Base-by-base conservation (phyloP, 495 filamentous ascomycete species). In the Pseudoneurospora amorphoporcata region DNA sequence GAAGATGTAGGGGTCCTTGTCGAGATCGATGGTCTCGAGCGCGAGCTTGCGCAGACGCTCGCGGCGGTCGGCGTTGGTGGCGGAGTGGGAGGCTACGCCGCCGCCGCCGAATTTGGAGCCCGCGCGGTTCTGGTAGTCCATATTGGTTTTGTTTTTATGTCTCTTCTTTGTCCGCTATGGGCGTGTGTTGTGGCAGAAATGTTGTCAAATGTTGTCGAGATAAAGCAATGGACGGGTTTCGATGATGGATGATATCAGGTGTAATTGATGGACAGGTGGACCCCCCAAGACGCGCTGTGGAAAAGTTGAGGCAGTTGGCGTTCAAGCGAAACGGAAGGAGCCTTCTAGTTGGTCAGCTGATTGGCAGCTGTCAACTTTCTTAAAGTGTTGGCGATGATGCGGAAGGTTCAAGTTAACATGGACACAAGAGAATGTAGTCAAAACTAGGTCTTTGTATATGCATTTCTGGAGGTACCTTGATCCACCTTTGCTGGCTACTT, bases 1-100 rank as follows among this genome's bases (percentile, higher is more conserved):
- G 92, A 99, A 98, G 88, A 99, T 97, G 87, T 98, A 99, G 0
- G 95, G 95, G 84, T 99, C 95, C 84, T 98, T 98, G 80, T 98
- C 96, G 65, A 99, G 90, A 83, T 99, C 96, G 86, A 99, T 99
- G 23, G 92, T 94, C 84, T 99, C 95, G 75, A 99, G 92, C 14
- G 95, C 95, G 77, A 99, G 93, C 84, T 97, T 97, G 80, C 95
- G 95, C 29, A 98, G 90, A 70, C 96, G 94, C 82, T 98, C 96
- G 76, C 95, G 92, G 45, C 95, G 92, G 86, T 99, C 95, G 70
- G 96, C 94, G 81, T 98, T 99, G 61, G 94, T 95, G 71, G 93
- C 91, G 78, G 90, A 93, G 81, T 94, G 90, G 8, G 94, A 97
- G 78, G 95, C 95, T 72, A 98, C 94, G 80, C 95, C 95, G 76